Evolutionary conservation across 2,329 filamentous ascomycete genomes (phyloP).

Genomic region (Cladophialophora yegresii): DNA sequence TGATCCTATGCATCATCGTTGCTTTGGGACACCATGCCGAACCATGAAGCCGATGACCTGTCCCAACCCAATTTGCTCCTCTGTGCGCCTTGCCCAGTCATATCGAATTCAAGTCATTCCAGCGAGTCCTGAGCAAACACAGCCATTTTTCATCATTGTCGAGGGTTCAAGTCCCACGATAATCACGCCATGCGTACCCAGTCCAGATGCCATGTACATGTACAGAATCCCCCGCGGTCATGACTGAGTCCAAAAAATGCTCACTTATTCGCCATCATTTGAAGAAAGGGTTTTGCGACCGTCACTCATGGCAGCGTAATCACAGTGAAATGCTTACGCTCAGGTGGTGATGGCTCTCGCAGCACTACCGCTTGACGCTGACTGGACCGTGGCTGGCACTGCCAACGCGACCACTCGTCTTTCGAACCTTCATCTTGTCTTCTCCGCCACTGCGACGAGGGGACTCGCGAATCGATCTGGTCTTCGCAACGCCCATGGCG

Average conservation of each 20-base stretch:
- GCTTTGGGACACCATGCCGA: neutral
- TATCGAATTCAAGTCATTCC: slow-evolving; percentile 12
- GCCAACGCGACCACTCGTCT: slow-evolving; percentile 51
- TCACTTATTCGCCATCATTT: neutral
- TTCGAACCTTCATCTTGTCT: slow-evolving; percentile 44
- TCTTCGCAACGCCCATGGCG: slow-evolving; percentile 34
- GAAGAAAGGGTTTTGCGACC: neutral
- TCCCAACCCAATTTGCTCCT: slow-evolving; percentile 2
- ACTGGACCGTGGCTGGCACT: slow-evolving; percentile 40
- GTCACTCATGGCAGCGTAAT: slow-evolving; percentile 1
- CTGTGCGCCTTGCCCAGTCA: slow-evolving; percentile 10
- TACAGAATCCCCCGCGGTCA: slow-evolving; percentile 5
- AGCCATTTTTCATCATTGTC: slow-evolving; percentile 7
- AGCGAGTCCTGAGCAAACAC: neutral
- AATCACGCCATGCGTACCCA: slow-evolving; percentile 7
- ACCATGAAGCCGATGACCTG: neutral
- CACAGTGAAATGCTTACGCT: slow-evolving; percentile 9
- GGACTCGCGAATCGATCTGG: slow-evolving; percentile 32
- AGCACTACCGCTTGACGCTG: slow-evolving; percentile 30
- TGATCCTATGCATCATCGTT: neutral
- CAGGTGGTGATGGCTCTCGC: slow-evolving; percentile 9
- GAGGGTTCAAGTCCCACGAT: neutral
- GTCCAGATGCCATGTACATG: slow-evolving; percentile 13
- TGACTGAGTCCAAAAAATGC: slow-evolving; percentile 10
- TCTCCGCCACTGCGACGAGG: slow-evolving; percentile 37